Conservation (phyloP, 768 basidiomycete genomes). For the Suillus spraguei region DNA sequence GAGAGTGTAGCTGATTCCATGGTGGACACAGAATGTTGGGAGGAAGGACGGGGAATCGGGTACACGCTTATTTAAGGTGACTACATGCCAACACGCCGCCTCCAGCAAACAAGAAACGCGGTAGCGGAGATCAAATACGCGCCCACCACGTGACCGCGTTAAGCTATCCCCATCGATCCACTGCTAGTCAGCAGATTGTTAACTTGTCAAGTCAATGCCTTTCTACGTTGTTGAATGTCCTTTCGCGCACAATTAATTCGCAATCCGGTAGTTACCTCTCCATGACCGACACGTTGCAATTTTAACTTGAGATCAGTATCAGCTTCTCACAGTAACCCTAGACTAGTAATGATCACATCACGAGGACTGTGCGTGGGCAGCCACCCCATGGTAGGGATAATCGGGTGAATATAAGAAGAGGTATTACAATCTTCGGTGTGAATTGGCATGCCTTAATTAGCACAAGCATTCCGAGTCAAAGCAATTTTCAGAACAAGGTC, state of each 20-base stretch:
- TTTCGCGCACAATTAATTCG: background rate
- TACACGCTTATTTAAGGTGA: constrained; percentile 28
- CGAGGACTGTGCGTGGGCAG: background rate
- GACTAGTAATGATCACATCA: constrained; percentile 1
- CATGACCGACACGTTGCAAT: background rate
- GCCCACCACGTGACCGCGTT: constrained; percentile 34
- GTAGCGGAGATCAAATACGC: constrained; percentile 22
- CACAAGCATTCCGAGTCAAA: background rate
- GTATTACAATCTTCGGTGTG: background rate
- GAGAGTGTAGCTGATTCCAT: constrained; percentile 39
- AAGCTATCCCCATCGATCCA: constrained; percentile 5
- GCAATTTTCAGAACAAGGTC: background rate
- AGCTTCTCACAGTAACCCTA: constrained; percentile 1
- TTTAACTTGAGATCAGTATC: background rate
- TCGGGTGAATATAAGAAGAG: background rate
- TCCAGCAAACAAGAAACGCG: constrained; percentile 32
- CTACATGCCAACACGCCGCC: constrained; percentile 7
- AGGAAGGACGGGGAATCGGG: constrained; percentile 5
- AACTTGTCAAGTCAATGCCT: background rate
- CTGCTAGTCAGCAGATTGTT: background rate
- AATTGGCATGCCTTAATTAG: constrained; percentile 1
- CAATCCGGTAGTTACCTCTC: background rate
- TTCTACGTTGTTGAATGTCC: background rate
- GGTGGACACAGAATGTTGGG: background rate
- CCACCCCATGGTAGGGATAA: background rate